A percentile compares a stretch with the other conserved stretches of the same genome.
Evolutionary conservation across 495 filamentous ascomycete species (phyloP).

Genomic region (Apodospora peruviana): DNA sequence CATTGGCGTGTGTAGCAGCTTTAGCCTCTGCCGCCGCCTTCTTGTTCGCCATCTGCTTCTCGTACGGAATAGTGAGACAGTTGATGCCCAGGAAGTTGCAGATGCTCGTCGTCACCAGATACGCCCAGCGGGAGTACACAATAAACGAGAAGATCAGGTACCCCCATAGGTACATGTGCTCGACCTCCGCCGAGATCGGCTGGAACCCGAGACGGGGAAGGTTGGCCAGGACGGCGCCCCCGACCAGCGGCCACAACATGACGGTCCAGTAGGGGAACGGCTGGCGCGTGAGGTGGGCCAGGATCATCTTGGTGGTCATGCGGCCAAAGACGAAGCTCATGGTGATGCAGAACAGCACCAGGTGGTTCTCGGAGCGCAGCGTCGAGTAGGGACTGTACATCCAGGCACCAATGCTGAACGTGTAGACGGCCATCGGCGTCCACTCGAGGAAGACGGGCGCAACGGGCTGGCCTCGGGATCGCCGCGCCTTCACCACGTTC

Average conservation of each 20-base stretch:
- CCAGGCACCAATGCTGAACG: constrained; percentile 69
- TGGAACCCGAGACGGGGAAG: constrained; percentile 72
- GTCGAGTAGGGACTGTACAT: constrained; percentile 81
- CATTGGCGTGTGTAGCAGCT: constrained; percentile 17
- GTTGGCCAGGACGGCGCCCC: constrained; percentile 78
- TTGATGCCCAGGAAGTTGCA: constrained; percentile 90
- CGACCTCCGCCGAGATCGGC: constrained; percentile 50
- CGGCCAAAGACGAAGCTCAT: constrained; percentile 97
- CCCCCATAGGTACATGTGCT: constrained; percentile 73
- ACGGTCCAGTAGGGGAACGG: constrained; percentile 96
- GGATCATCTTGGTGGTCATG: constrained; percentile 99
- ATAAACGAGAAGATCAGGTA: constrained; percentile 78
- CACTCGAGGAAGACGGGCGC: constrained; percentile 88
- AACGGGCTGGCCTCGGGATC: constrained; percentile 65
- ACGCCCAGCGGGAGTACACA: constrained; percentile 88
- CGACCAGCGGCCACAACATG: constrained; percentile 77
- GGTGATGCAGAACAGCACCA: constrained; percentile 87
- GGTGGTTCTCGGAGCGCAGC: constrained; percentile 70
- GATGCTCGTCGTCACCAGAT: constrained; percentile 84
- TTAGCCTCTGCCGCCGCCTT: constrained; percentile 6
- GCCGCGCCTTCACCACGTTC: constrained; percentile 76
- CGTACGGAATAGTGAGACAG: constrained; percentile 78
- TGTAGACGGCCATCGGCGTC: constrained; percentile 84
- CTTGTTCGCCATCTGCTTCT: constrained; percentile 46
- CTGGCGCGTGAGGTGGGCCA: constrained; percentile 88